Conservation (phyloP, 768 basidiomycete species). For the Boletus rubescentipes region DNA sequence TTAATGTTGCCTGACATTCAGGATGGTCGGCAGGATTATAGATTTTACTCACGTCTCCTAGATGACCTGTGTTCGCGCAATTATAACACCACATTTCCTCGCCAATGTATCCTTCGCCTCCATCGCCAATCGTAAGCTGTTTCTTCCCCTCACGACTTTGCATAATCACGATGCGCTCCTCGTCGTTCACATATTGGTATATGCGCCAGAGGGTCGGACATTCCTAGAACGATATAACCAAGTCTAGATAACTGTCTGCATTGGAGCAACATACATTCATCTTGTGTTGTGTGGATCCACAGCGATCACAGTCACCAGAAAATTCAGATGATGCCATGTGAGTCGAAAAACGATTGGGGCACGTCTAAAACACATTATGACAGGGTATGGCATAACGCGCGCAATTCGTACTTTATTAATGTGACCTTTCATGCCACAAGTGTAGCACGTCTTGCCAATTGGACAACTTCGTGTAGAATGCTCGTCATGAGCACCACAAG, state of each 20-base stretch:
- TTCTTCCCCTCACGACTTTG: constrained; percentile 49
- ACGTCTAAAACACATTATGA: constrained; percentile 45
- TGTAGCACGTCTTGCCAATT: constrained; percentile 76
- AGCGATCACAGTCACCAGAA: constrained; percentile 62
- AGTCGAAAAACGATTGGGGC: constrained; percentile 57
- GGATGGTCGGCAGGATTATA: not conserved
- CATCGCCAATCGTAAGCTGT: constrained; percentile 54
- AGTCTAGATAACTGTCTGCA: not conserved
- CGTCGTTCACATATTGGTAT: constrained; percentile 66
- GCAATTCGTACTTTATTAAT: constrained; percentile 52
- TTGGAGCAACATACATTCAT: constrained; percentile 49
- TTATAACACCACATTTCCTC: constrained; percentile 80
- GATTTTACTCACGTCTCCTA: constrained; percentile 66
- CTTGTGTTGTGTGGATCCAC: constrained; percentile 62
- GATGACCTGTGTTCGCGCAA: constrained; percentile 70
- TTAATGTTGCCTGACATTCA: not conserved
- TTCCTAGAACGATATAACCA: constrained; percentile 48
- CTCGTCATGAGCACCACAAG: constrained; percentile 78
- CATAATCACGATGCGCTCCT: constrained; percentile 47
- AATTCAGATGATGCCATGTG: constrained; percentile 15
- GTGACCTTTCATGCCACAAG: constrained; percentile 84
- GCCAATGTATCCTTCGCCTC: constrained; percentile 78
- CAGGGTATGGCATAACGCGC: not conserved
- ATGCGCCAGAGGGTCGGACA: constrained; percentile 82
- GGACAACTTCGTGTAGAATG: constrained; percentile 78